These are phyloP conservation scores for Zymoseptoria brevis DNA, from an alignment of 2,329 filamentous ascomycete species.

Conservation along the genomic window DNA sequence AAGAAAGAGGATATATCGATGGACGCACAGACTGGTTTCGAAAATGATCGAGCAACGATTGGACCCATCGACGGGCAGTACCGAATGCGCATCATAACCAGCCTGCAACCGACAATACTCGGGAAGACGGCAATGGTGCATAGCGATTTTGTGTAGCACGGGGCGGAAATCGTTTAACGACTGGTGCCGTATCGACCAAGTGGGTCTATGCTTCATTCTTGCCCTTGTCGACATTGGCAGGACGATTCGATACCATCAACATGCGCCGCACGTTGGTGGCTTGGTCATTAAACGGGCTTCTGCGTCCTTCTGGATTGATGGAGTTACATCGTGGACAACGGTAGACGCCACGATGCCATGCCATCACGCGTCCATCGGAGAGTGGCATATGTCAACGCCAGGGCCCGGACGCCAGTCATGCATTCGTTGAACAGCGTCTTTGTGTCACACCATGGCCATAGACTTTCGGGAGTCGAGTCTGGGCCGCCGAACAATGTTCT, in stretches of 20 bases:
- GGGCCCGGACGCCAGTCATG: constrained; percentile 6
- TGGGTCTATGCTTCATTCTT: neutral
- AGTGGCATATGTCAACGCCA: constrained; percentile 16
- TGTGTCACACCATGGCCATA: neutral
- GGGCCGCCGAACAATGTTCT: neutral
- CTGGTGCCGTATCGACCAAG: neutral
- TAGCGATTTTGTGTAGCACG: neutral
- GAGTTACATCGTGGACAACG: constrained; percentile 8
- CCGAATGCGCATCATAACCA: neutral
- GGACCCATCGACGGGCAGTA: constrained; percentile 12
- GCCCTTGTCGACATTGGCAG: neutral
- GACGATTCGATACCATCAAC: neutral
- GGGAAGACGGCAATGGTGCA: neutral
- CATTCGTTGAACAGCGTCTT: constrained; percentile 3
- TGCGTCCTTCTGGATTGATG: constrained; percentile 6
- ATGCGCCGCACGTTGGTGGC: neutral
- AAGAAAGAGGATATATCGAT: neutral
- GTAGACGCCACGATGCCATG: neutral
- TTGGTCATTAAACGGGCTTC: constrained; percentile 1
- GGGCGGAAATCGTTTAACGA: neutral
- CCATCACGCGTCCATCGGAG: constrained; percentile 13
- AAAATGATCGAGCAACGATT: constrained; percentile 22
- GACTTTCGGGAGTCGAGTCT: neutral
- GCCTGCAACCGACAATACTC: neutral
- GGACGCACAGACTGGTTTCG: constrained; percentile 25